Percentiles rank a stretch among this genome's conserved stretches.
phyloP scores from a whole-genome alignment of 176 grass and related monocot genomes.

The Zea luxurians region DNA sequence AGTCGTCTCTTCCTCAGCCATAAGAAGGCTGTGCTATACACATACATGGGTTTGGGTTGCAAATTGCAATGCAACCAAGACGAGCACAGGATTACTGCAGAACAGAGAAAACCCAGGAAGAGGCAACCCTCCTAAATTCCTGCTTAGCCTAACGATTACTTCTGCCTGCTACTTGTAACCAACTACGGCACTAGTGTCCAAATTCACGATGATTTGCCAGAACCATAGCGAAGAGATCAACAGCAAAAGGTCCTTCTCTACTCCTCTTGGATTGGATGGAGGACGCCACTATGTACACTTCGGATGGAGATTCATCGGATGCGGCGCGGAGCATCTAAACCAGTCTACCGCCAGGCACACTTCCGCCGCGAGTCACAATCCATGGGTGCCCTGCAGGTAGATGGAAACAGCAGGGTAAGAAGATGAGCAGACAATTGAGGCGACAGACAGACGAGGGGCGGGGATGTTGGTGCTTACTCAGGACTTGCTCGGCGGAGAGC shows the following conservation, averaged over 20 bases:
- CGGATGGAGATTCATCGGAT: background rate
- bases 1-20: background rate
- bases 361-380: constrained; percentile 53
- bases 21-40: constrained; percentile 15
- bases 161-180: background rate
- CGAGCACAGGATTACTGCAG: too few relatives aligned
- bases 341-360: constrained; percentile 4
- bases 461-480: constrained; percentile 35
- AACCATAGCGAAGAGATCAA: background rate
- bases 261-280: background rate
- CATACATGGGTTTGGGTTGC: background rate
- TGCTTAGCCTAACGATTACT: background rate
- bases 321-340: background rate
- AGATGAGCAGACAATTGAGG: background rate
- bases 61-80: background rate
- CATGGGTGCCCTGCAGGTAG: constrained; percentile 58
- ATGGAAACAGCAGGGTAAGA: background rate
- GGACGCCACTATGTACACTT: background rate
- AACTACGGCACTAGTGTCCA: background rate
- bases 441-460: background rate
- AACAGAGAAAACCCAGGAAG: background rate
- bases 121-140: constrained; percentile 13
- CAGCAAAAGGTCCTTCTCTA: background rate
- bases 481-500: constrained; percentile 75
- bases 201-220: background rate